Evolutionary conservation across 139 green algal genomes (phyloP).

Genomic region (Zygnema cylindricum): DNA sequence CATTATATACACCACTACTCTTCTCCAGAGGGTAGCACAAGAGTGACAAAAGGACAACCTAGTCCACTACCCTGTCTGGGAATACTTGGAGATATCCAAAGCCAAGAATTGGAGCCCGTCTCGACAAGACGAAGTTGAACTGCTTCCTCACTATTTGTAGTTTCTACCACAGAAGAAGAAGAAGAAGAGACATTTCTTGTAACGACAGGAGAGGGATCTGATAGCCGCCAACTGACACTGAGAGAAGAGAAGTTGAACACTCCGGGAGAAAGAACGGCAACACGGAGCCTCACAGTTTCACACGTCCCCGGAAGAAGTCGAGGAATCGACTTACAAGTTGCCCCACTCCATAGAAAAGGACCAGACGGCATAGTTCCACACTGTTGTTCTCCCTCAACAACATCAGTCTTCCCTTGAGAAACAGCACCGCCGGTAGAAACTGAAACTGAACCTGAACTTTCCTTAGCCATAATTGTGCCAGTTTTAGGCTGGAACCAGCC

Average conservation of each 20-base stretch:
- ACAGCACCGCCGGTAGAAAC: background rate
- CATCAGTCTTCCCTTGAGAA: background rate
- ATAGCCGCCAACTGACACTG: background rate
- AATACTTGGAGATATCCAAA: background rate
- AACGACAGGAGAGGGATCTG: background rate
- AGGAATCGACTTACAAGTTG: background rate
- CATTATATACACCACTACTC: background rate
- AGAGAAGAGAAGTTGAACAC: constrained; percentile 23
- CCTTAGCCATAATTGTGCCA: background rate
- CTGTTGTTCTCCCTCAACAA: background rate
- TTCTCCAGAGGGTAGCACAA: background rate
- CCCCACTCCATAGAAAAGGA: constrained; percentile 14
- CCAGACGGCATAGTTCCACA: background rate
- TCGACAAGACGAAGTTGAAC: background rate
- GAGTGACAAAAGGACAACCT: background rate
- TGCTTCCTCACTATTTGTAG: background rate
- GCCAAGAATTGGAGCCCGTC: background rate
- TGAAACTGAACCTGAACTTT: background rate
- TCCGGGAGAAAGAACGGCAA: constrained; percentile 17
- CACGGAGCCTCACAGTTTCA: background rate
- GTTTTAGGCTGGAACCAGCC: constrained; percentile 8
- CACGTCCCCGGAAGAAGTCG: background rate
- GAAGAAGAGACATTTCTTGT: background rate
- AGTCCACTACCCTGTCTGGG: background rate
- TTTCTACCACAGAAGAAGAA: background rate